These are phyloP conservation scores for Tephrocybe sp. DNA, from an alignment of 768 basidiomycete genomes.

Conservation along the genomic window DNA sequence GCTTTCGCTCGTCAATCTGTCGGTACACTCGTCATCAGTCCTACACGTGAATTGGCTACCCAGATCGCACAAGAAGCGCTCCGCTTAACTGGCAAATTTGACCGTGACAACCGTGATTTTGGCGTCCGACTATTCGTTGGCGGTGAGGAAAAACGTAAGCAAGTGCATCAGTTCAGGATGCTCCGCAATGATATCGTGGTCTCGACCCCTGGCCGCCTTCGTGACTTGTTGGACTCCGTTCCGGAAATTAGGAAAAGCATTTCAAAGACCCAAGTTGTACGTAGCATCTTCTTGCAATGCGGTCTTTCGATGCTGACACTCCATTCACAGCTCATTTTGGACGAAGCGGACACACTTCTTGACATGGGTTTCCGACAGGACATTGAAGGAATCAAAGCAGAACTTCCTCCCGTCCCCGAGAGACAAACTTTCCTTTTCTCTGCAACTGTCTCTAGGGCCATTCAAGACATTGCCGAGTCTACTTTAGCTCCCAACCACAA, in stretches of 20 bases:
- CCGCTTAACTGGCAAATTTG: conserved; percentile 58
- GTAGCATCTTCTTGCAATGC: conserved; percentile 22
- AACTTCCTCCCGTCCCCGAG: conserved; percentile 56
- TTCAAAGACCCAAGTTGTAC: conserved; percentile 53
- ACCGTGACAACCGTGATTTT: conserved; percentile 35
- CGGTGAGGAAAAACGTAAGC: conserved; percentile 61
- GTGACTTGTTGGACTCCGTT: conserved; percentile 66
- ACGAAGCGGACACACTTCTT: conserved; percentile 88
- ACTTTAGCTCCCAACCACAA: conserved; percentile 58
- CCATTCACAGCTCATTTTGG: conserved; percentile 70
- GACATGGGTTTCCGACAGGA: conserved; percentile 93
- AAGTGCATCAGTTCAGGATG: conserved; percentile 65
- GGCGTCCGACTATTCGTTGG: conserved; percentile 77
- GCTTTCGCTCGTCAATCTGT: conserved; percentile 45
- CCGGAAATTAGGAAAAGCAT: conserved; percentile 53
- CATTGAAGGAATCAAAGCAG: conserved; percentile 65
- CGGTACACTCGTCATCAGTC: conserved; percentile 81
- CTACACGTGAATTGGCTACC: conserved; percentile 86
- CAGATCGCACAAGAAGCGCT: conserved; percentile 86
- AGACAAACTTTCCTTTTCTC: conserved; percentile 94
- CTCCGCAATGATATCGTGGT: conserved; percentile 80
- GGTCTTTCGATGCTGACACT: conserved; percentile 5
- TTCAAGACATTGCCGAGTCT: conserved; percentile 66
- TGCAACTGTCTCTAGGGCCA: conserved; percentile 73
- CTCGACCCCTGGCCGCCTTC: conserved; percentile 84